phyloP scores from a whole-genome alignment of 192 early-diverging fungal species.

The Diversispora epigaea region DNA sequence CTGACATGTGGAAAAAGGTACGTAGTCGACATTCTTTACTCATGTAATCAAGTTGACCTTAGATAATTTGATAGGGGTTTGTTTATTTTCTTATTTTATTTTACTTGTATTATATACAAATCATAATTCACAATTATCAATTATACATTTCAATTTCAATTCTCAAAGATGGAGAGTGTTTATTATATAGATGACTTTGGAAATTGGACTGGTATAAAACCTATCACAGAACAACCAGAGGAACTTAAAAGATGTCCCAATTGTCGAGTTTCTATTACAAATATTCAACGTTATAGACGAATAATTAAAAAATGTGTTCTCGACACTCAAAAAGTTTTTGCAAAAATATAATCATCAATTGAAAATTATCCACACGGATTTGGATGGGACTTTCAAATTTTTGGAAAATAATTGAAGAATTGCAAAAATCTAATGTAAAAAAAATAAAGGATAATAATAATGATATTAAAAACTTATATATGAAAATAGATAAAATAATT shows the following conservation, averaged over 20 bases:
- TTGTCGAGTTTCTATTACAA: neutral
- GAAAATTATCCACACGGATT: neutral
- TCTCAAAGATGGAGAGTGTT: neutral
- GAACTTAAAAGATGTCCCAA: neutral
- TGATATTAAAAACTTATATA: neutral
- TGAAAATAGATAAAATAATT: neutral
- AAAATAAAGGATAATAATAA: neutral
- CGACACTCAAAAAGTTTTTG: slow-evolving; percentile 29
- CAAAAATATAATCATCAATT: neutral
- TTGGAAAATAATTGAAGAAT: neutral
- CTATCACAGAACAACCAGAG: neutral
- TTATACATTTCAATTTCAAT: no score
- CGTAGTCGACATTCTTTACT: slow-evolving; percentile 41
- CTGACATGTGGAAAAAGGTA: slow-evolving; percentile 44
- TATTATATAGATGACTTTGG: neutral
- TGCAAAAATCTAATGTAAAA: neutral
- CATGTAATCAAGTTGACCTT: slow-evolving; percentile 43
- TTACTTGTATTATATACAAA: no score
- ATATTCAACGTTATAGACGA: slow-evolving; percentile 20
- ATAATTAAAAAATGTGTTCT: slow-evolving; percentile 16
- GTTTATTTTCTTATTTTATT: no score
- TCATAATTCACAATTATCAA: no score
- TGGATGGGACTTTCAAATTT: neutral
- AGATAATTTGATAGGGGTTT: slow-evolving; percentile 46
- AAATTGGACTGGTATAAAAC: neutral